Evolutionary conservation across 106 monocot genomes (phyloP).

Genomic region (Agapanthus africanus): DNA sequence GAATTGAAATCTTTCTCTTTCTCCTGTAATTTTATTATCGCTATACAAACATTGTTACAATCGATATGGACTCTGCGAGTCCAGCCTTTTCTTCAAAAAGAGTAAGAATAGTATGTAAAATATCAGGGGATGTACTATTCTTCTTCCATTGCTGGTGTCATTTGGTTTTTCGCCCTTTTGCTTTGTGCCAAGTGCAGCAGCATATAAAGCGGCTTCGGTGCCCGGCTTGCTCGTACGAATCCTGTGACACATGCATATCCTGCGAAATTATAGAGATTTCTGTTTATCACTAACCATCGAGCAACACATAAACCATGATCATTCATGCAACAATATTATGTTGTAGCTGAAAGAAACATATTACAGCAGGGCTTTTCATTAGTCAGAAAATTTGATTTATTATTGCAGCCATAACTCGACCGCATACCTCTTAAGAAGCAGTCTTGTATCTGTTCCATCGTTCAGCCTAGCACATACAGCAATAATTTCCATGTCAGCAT

Average conservation of each 20-base stretch:
- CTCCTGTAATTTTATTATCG: too few species aligned
- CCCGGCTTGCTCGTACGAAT: constrained; percentile 15
- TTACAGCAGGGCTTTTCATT: neutral
- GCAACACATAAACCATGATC: neutral
- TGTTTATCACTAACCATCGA: neutral
- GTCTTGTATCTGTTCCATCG: constrained; percentile 12
- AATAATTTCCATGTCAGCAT: neutral
- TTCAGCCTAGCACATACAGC: constrained; percentile 6
- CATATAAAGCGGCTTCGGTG: constrained; percentile 16
- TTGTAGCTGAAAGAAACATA: neutral
- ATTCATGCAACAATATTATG: too few species aligned
- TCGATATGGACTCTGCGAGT: too few species aligned
- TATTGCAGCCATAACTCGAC: neutral
- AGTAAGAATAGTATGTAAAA: too few species aligned
- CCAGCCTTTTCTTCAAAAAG: too few species aligned
- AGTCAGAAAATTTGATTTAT: too few species aligned
- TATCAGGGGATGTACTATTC: too few species aligned
- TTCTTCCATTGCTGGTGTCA: too few species aligned
- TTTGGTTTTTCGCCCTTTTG: too few species aligned
- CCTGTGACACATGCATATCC: constrained; percentile 25
- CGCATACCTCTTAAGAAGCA: constrained; percentile 24
- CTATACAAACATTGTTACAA: too few species aligned
- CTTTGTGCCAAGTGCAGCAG: constrained; percentile 21
- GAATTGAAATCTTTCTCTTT: too few species aligned
- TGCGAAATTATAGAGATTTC: neutral